These are phyloP conservation scores for Microdochium bolleyi DNA, from an alignment of 2,329 filamentous ascomycete species.

Conservation along the genomic window DNA sequence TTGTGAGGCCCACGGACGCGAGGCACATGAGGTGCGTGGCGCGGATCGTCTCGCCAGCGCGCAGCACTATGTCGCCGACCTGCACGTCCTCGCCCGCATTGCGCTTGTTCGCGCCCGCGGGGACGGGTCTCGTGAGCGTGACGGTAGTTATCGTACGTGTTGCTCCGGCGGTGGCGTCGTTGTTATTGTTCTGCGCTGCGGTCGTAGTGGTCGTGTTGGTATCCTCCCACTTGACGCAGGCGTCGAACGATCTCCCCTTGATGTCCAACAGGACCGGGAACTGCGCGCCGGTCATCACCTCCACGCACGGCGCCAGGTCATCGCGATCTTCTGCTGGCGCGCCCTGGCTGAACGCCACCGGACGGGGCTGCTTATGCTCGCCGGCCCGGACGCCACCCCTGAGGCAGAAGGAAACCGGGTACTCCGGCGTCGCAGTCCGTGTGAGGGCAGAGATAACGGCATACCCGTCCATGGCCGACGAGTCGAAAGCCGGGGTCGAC, in stretches of 20 bases:
- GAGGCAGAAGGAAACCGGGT: neutral
- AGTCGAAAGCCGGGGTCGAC: conserved; percentile 14
- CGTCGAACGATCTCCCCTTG: neutral
- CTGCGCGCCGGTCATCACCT: conserved; percentile 21
- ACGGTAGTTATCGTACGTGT: too few species aligned
- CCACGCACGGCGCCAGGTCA: conserved; percentile 11
- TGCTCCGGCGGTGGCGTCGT: too few species aligned
- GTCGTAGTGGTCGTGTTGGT: neutral
- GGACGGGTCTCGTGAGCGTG: neutral
- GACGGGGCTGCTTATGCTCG: conserved; percentile 6
- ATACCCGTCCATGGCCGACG: conserved; percentile 21
- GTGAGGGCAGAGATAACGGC: conserved; percentile 13
- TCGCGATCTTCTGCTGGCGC: too few species aligned
- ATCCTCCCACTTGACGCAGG: neutral
- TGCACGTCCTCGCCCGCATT: neutral
- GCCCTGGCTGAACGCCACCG: conserved; percentile 5
- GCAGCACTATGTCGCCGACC: neutral
- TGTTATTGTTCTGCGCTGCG: neutral
- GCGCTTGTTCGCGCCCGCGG: neutral
- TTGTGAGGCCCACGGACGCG: neutral
- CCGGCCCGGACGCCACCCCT: neutral
- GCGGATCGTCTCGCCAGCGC: neutral
- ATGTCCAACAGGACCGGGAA: conserved; percentile 16
- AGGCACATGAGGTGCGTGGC: neutral
- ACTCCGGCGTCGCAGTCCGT: neutral